Conservation (phyloP, 129 eudicot genomes). For the Flaveria ramosissima region DNA sequence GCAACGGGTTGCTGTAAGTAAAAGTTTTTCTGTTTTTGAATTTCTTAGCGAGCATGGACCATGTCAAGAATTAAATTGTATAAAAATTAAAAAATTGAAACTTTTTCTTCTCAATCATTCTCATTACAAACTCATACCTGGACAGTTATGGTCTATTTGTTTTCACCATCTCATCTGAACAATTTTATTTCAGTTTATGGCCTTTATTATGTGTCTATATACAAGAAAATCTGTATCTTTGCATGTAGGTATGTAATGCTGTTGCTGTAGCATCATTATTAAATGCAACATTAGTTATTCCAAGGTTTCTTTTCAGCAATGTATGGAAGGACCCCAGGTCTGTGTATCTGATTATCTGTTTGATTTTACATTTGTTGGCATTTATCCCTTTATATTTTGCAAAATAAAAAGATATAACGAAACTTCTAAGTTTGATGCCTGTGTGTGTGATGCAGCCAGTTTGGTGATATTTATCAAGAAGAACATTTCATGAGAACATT, state of each 20-base stretch:
- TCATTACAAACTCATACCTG: neutral
- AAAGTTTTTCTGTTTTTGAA: neutral
- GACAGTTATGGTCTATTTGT: neutral
- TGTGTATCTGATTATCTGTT: slow-evolving; percentile 5
- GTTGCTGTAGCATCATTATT: slow-evolving; percentile 91
- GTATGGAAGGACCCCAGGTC: slow-evolving; percentile 99
- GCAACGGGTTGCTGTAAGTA: slow-evolving; percentile 97
- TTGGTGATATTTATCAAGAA: slow-evolving; percentile 91
- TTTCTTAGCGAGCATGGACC: neutral
- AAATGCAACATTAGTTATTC: slow-evolving; percentile 94
- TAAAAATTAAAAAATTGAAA: neutral
- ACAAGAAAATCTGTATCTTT: slow-evolving; percentile 21
- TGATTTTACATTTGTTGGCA: neutral
- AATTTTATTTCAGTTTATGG: neutral
- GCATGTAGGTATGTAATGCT: slow-evolving; percentile 90
- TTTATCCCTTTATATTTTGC: slow-evolving; percentile 5
- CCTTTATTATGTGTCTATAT: slow-evolving; percentile 5
- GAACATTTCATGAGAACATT: slow-evolving; percentile 61
- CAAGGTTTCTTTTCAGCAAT: slow-evolving; percentile 87
- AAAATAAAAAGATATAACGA: neutral
- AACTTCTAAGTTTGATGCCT: neutral
- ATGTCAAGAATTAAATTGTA: neutral
- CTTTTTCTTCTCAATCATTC: neutral
- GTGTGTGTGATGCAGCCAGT: slow-evolving; percentile 65
- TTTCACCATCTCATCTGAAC: neutral